These are phyloP conservation scores for Neopestalotiopsis clavispora DNA, from an alignment of 2,329 filamentous ascomycete genomes.

Conservation along the genomic window DNA sequence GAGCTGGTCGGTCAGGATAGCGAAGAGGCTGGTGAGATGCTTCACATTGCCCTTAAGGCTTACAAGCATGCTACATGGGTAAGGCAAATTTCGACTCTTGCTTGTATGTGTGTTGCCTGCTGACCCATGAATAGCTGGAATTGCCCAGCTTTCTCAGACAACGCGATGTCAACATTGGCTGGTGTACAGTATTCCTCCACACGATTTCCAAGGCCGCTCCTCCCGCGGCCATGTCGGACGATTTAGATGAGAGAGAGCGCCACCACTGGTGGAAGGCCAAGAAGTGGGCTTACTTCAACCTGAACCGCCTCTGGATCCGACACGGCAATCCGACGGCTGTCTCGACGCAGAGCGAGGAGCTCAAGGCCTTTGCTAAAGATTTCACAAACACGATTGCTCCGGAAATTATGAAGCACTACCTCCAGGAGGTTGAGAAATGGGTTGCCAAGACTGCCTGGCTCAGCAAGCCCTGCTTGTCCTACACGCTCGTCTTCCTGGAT, in stretches of 20 bases:
- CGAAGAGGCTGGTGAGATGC: constrained; percentile 94
- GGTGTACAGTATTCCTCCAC: constrained; percentile 93
- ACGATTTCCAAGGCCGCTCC: constrained; percentile 88
- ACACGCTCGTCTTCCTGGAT: constrained; percentile 93
- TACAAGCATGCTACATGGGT: constrained; percentile 99
- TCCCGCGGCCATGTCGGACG: constrained; percentile 77
- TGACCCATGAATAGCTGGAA: constrained; percentile 69
- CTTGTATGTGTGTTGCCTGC: constrained; percentile 4
- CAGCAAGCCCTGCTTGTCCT: constrained; percentile 90
- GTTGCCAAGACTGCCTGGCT: constrained; percentile 93
- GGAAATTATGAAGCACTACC: constrained; percentile 93
- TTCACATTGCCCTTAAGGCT: constrained; percentile 91
- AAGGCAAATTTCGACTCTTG: constrained; percentile 39
- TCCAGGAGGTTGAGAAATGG: constrained; percentile 96
- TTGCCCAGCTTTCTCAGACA: constrained; percentile 78
- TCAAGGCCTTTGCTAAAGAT: constrained; percentile 82
- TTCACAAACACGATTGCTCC: constrained; percentile 93
- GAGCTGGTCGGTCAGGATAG: constrained; percentile 89
- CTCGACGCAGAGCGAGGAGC: constrained; percentile 77
- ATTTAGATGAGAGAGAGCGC: constrained; percentile 81
- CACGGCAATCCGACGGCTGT: constrained; percentile 87
- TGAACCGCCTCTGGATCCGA: constrained; percentile 93
- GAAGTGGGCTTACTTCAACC: constrained; percentile 98
- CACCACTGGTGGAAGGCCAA: constrained; percentile 99
- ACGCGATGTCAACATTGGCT: constrained; percentile 85